These are phyloP conservation scores for Globisporangium spiculum DNA, from an alignment of 352 stramenopile species.

Conservation along the genomic window DNA sequence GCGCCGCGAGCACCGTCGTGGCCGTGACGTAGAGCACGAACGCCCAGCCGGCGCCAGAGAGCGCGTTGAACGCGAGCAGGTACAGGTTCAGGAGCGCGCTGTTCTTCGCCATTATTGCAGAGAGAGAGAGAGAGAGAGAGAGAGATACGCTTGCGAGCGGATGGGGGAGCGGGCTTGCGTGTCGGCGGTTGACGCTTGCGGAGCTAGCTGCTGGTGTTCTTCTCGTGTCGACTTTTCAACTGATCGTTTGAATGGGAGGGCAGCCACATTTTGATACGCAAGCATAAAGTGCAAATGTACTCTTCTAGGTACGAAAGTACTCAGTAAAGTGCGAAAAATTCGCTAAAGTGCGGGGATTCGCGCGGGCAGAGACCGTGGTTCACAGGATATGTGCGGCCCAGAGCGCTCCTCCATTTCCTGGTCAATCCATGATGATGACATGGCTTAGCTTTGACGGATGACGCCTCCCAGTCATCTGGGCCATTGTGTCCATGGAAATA, in stretches of 20 bases:
- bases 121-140: background rate
- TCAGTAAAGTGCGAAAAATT: background rate
- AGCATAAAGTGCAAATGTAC: background rate
- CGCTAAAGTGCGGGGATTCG: background rate
- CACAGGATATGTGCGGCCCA: slow-evolving; percentile 9
- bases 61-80: slow-evolving; percentile 69
- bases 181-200: slow-evolving; percentile 13
- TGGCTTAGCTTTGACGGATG: slow-evolving; percentile 12
- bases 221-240: slow-evolving; percentile 6
- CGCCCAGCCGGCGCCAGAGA: slow-evolving; percentile 65
- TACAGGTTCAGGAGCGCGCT: slow-evolving; percentile 62
- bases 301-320: background rate
- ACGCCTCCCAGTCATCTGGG: background rate
- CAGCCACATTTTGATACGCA: background rate
- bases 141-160: background rate
- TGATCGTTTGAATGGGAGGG: background rate
- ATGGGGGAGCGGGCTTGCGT: slow-evolving; percentile 8
- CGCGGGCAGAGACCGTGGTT: background rate
- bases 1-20: slow-evolving; percentile 38
- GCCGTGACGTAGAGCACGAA: slow-evolving; percentile 70
- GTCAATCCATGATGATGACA: slow-evolving; percentile 11
- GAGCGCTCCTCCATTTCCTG: slow-evolving; percentile 5
- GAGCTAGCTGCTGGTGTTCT: slow-evolving; percentile 1
- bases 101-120: slow-evolving; percentile 72
- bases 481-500: background rate